Evolutionary conservation across 1,284 basidiomycete species (phyloP).

Genomic region (Fomes fomentarius): DNA sequence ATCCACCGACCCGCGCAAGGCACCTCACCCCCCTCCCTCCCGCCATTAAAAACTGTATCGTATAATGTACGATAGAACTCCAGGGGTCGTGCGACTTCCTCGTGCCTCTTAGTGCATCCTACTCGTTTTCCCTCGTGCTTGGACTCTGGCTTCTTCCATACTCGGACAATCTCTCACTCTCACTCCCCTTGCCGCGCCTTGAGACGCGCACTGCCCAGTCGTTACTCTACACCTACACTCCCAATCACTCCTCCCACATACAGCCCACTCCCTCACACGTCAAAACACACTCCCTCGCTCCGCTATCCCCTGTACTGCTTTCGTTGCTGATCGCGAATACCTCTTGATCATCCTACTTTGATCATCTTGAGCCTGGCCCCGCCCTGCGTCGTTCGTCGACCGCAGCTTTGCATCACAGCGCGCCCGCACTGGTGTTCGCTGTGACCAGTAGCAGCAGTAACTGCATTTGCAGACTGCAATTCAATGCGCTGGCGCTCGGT

Average conservation of each 20-base stretch:
- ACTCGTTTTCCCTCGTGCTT: slow-evolving; percentile 9
- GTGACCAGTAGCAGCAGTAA: no score
- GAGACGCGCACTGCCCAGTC: slow-evolving; percentile 4
- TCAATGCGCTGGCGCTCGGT: no score
- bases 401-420: no score
- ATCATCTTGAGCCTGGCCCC: not conserved
- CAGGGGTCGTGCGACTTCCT: slow-evolving; percentile 19
- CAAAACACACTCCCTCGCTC: slow-evolving; percentile 12
- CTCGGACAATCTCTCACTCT: slow-evolving; percentile 9
- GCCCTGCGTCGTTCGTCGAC: not conserved
- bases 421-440: no score
- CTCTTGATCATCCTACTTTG: not conserved
- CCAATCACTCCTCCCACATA: not conserved
- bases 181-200: not conserved
- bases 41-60: slow-evolving; percentile 21
- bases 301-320: slow-evolving; percentile 25
- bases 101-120: slow-evolving; percentile 22
- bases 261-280: slow-evolving; percentile 11
- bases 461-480: not conserved
- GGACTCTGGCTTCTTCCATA: slow-evolving; percentile 15
- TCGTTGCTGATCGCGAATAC: slow-evolving; percentile 23
- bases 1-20: not conserved
- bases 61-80: slow-evolving; percentile 24
- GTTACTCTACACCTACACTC: not conserved
- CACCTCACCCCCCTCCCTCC: slow-evolving; percentile 1